Percentiles rank a stretch among this genome's conserved stretches.
These are phyloP conservation scores for Colletotrichum ledebouriae DNA, from an alignment of 2,329 filamentous ascomycete species.

Conservation along the genomic window DNA sequence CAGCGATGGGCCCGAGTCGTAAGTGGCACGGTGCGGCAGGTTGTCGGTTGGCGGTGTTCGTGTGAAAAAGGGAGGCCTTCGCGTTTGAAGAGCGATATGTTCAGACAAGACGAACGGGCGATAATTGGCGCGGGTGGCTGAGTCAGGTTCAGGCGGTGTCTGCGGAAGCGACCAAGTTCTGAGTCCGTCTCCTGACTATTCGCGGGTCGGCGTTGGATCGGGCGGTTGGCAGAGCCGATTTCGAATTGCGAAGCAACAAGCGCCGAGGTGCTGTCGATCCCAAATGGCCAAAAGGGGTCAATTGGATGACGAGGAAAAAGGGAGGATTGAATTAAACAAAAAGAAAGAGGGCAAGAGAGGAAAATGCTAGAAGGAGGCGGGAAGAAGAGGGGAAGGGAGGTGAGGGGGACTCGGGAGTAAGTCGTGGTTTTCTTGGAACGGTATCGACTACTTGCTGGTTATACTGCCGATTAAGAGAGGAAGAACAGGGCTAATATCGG, in stretches of 20 bases:
- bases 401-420: background rate
- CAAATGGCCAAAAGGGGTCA: conserved; percentile 13
- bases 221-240: conserved; percentile 30
- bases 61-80: conserved; percentile 16
- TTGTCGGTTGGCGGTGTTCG: conserved; percentile 14
- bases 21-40: conserved; percentile 19
- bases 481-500: conserved; percentile 4
- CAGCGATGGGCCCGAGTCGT: conserved; percentile 3
- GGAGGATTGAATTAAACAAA: conserved; percentile 45
- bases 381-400: background rate
- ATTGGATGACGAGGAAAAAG: conserved; percentile 27
- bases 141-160: conserved; percentile 40
- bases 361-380: conserved; percentile 32
- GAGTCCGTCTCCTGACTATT: conserved; percentile 30
- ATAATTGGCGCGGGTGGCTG: conserved; percentile 38
- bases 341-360: conserved; percentile 49
- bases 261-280: conserved; percentile 18
- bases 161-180: conserved; percentile 27
- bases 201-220: conserved; percentile 37
- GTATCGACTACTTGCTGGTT: conserved; percentile 17
- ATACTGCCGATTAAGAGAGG: background rate
- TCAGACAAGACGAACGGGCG: conserved; percentile 37
- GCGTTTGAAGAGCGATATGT: conserved; percentile 20
- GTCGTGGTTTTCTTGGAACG: conserved; percentile 28
- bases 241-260: conserved; percentile 19